Base-by-base conservation (phyloP, 805 yeast species). In the Nakazawaea populi region DNA sequence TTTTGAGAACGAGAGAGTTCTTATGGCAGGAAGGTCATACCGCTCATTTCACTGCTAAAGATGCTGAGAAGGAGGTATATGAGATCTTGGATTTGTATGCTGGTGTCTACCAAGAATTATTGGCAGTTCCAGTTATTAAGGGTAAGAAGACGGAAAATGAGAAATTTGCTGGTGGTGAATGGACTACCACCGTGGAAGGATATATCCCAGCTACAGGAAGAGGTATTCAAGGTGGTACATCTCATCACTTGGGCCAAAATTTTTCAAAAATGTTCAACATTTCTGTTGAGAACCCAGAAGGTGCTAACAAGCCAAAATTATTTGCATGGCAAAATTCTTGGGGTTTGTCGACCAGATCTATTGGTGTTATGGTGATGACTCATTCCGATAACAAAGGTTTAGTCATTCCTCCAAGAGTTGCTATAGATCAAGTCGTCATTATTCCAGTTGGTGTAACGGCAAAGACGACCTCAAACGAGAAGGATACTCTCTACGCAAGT, bases 1-100 rank as follows among this genome's bases (percentile, higher is more conserved):
- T 94, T 72, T 75, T 94, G 67, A 87, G 99, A 80, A 95, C 99
- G 11, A 87, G 99, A 75, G 99, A 94, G 74, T 94, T 94, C 74
- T 77, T 94, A 70, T 94, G 99, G 99, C 99, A 94, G 75, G 99
- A 94, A 75, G 99, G 99, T 61, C 99, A 94, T 76, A 94, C 99
- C 47, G 99, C 96, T 50, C 96, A 89, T 69, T 79, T 95, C 65
- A 87, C 95, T 51, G 70, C 75, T 57, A 88, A 83, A 55, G 94
- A 80, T 54, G 97, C 99, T 34, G 77, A 79, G 54, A 74, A 74
- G 53, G 98, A 94, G 74, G 98, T 92, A 34, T 65, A 79, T 60
- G 85, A 85, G 69, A 92, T 95, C 64, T 81, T 91, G 67, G 94
- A 88, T 56, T 83, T 80, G 72, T 94, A 94, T 70, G 85, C 86